Evolutionary conservation across 2,329 filamentous ascomycete genomes (phyloP).

Genomic region (Colletotrichum plurivorum): DNA sequence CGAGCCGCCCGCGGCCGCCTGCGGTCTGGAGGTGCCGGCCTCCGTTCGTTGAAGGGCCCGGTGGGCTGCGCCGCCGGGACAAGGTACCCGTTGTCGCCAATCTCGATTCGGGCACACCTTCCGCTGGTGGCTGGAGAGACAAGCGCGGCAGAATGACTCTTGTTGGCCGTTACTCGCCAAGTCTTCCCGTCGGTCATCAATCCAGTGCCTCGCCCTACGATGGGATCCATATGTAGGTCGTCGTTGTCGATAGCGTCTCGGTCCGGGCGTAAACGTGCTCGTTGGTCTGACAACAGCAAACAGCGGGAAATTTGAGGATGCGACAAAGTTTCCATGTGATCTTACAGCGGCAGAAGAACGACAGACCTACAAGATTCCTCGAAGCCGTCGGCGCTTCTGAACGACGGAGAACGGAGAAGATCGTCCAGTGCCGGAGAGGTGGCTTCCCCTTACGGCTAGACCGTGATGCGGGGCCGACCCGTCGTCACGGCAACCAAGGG

Average conservation of each 20-base stretch:
- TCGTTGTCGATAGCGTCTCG: not conserved
- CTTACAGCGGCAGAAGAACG: not conserved
- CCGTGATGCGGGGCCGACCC: not conserved
- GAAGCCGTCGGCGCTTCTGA: slow-evolving; percentile 11
- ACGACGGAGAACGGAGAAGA: slow-evolving; percentile 1
- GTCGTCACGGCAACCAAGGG: slow-evolving; percentile 32
- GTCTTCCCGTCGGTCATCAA: not conserved
- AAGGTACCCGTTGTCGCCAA: not conserved
- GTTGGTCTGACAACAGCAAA: slow-evolving; percentile 12
- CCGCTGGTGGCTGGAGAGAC: too few relatives aligned
- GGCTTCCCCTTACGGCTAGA: slow-evolving; percentile 27
- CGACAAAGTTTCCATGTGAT: slow-evolving; percentile 28
- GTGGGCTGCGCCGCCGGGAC: not conserved
- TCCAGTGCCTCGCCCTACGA: not conserved
- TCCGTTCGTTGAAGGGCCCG: not conserved
- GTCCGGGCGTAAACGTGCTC: not conserved
- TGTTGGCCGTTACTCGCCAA: too few relatives aligned
- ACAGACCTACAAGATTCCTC: slow-evolving; percentile 7
- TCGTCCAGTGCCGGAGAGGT: slow-evolving; percentile 27
- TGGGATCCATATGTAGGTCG: not conserved
- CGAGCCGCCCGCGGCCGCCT: slow-evolving; percentile 1
- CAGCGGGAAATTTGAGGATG: not conserved
- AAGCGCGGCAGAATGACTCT: too few relatives aligned
- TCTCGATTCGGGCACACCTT: not conserved
- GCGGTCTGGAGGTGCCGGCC: not conserved